phyloP scores from a whole-genome alignment of 257 asterid species.

The Handroanthus guayacan region DNA sequence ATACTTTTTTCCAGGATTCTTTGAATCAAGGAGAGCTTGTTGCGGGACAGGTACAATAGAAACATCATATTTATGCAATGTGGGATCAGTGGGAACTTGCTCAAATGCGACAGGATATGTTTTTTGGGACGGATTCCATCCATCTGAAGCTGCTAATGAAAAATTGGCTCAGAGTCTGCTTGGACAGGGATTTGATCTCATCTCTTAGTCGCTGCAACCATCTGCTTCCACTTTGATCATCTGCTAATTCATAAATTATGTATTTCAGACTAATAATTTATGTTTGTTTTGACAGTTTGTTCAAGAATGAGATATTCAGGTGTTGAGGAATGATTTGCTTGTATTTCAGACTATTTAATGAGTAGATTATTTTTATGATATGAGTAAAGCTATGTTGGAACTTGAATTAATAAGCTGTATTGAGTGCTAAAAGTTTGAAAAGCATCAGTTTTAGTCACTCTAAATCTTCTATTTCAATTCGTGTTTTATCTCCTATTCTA shows the following conservation, averaged over 20 bases:
- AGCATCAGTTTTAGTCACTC: too few species aligned
- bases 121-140: constrained; percentile 90
- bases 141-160: constrained; percentile 75
- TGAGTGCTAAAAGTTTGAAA: too few species aligned
- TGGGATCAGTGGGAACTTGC: constrained; percentile 75
- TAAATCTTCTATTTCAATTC: too few species aligned
- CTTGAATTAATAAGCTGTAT: too few species aligned
- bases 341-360: too few species aligned
- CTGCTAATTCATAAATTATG: constrained; percentile 1
- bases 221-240: constrained; percentile 27
- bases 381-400: too few species aligned
- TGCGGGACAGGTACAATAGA: constrained; percentile 79
- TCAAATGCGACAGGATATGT: constrained; percentile 75
- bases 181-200: constrained; percentile 72
- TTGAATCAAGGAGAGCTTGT: constrained; percentile 78
- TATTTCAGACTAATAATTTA: not conserved
- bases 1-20: constrained; percentile 57
- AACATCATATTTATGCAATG: constrained; percentile 71
- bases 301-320: constrained; percentile 21
- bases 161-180: constrained; percentile 68
- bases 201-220: constrained; percentile 48
- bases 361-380: too few species aligned
- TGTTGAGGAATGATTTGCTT: not conserved
- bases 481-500: too few species aligned
- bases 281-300: constrained; percentile 14